Evolutionary conservation across 2,329 filamentous ascomycete genomes (phyloP), one percentile per base, ranked within the genome.

Genomic region (Microsporum canis): DNA sequence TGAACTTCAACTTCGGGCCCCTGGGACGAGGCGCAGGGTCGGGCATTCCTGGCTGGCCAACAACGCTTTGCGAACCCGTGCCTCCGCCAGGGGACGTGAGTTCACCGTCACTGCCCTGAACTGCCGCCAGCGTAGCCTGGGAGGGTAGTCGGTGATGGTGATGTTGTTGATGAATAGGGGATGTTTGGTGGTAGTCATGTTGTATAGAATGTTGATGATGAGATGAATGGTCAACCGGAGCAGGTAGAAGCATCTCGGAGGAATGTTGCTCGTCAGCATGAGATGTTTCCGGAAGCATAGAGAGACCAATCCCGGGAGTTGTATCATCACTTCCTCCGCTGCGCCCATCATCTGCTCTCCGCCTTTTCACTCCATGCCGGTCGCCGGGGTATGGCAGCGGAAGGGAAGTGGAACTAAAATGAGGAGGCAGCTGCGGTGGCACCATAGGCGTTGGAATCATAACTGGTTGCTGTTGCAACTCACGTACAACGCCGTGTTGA

Each of bases 1-100:
- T 96, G 71, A 96, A 96, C 75, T 96, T 96, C 67, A 95, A 80
- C 76, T 96, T 96, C 5, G 91, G 91, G 2, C 89, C 90, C 63
- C 88, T 84, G 7, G 91, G 91, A 67, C 88, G 80, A 59, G 87
- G 83, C 49, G 90, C 91, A 60, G 91, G 91, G 45, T 82, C 76
- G 12, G 91, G 91, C 91, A 96, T 96, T 57, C 91, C 91, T 49
- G 82, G 85, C 71, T 91, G 86, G 47, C 90, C 90, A 58, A 96
- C 89, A 53, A 95, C 86, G 69, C 87, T 94, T n/a, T 88, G 88
- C 36, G 88, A 87, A 6, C 88, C 81, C 77, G 76, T 84, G 75
- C 67, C 75, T 68, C 66, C 71, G 69, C 66, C 76, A 70, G 70
- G 74, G 57, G 72, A 76, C 43, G 73, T 63, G 60, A 73, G 73